Evolutionary conservation across 352 stramenopile genomes (phyloP), one percentile per base, ranked within the genome.

Genomic region (Discostella stelligera): DNA sequence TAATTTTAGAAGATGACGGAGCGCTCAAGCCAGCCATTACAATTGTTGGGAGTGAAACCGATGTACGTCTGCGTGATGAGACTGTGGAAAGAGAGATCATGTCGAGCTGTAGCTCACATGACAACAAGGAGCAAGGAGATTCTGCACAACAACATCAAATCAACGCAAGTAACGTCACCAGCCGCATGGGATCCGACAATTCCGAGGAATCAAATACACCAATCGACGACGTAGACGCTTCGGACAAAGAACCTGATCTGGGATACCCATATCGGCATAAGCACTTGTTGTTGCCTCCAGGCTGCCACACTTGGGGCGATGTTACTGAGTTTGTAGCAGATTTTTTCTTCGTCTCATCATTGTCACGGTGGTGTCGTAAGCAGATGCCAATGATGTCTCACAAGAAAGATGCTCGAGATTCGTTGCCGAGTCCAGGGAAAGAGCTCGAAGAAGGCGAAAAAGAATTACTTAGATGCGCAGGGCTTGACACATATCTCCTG

Each of bases 401-500:
- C n/a, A 41, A 18, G 2, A 27, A 61, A 23, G 20, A 23, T 41
- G 14, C 48, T 55, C 48, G 9, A 10, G 48, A 55, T 55, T 14
- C 37, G 7, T 44, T 44, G 37, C 37, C 37, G 13, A 14, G 62
- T 25, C 50, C 30, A 21, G 53, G 49, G 4, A 69, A 59, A n/a
- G 25, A 61, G 1, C 50, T 55, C 30, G 65, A 21, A 11, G 52
- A 50, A 27, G 55, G 21, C 4, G 68, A 82, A 18, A 44, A 66
- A 25, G 83, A 90, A 67, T 50, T 88, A 9, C 54, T 90, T 13
- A 54, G 78, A 44, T 88, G 74, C 41, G 72, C 85, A 16, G 84
- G 84, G 41, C 69, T 90, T 16, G 84, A 90, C 61, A 83, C 76
- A 13, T 90, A 82, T 72, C 66, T 90, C 0, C 74, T 83, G 18